phyloP scores from a whole-genome alignment of 352 stramenopile genomes.

The Phytophthora macrochlamydospora region DNA sequence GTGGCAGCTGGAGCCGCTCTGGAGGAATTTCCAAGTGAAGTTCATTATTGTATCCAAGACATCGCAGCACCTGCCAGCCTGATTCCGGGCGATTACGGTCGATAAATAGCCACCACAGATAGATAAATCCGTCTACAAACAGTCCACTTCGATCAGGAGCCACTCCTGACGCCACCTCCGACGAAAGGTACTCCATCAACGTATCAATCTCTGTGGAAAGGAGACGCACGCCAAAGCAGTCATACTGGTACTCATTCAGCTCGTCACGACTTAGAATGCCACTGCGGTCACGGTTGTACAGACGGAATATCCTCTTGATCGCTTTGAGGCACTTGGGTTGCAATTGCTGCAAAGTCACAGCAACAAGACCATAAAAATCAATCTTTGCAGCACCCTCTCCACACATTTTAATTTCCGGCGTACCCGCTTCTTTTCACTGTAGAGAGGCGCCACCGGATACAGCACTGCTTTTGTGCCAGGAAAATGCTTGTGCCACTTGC shows the following conservation, averaged over 20 bases:
- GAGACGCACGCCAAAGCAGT: slow-evolving; percentile 87
- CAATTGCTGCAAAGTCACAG: slow-evolving; percentile 50
- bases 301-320: slow-evolving; percentile 87
- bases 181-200: slow-evolving; percentile 82
- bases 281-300: slow-evolving; percentile 85
- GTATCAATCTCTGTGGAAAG: slow-evolving; percentile 85
- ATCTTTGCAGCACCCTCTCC: neutral
- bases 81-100: slow-evolving; percentile 89
- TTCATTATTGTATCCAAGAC: slow-evolving; percentile 84
- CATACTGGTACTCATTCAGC: slow-evolving; percentile 89
- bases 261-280: slow-evolving; percentile 85
- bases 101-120: slow-evolving; percentile 90
- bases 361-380: neutral
- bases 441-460: slow-evolving; percentile 88
- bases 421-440: slow-evolving; percentile 86
- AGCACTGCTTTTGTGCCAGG: slow-evolving; percentile 88
- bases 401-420: neutral
- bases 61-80: slow-evolving; percentile 86
- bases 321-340: slow-evolving; percentile 82
- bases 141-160: slow-evolving; percentile 69
- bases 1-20: slow-evolving; percentile 58
- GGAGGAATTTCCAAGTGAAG: slow-evolving; percentile 77
- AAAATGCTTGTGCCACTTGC: slow-evolving; percentile 90
- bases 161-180: slow-evolving; percentile 68
- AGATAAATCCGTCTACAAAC: slow-evolving; percentile 80